A percentile compares a stretch with the other conserved stretches of the same genome.
These are phyloP conservation scores for Nosema bombycis DNA, from an alignment of 371 early-diverging fungal genomes.

Conservation along the genomic window DNA sequence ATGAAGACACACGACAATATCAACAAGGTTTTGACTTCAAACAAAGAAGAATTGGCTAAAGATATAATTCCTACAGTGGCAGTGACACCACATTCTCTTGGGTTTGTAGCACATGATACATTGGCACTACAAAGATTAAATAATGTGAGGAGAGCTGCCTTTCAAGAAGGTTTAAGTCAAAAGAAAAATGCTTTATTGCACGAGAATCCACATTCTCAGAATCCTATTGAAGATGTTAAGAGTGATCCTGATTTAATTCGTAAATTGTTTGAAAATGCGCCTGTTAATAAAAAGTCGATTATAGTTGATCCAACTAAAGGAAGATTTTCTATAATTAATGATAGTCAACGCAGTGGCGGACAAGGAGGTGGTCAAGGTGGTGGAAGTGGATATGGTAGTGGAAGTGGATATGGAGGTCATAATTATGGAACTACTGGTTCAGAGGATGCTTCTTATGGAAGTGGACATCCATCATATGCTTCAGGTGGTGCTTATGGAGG, in stretches of 20 bases:
- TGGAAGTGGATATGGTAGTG: too few relatives aligned
- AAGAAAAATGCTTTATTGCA: conserved; percentile 17
- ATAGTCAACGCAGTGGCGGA: too few relatives aligned
- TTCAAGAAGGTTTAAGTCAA: conserved; percentile 7
- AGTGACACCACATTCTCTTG: conserved; percentile 12
- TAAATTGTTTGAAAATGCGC: conserved; percentile 3
- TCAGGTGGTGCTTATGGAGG: too few relatives aligned
- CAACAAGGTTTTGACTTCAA: neutral
- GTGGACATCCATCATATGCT: too few relatives aligned
- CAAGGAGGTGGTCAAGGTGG: too few relatives aligned
- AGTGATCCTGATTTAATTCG: neutral
- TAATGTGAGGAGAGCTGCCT: neutral
- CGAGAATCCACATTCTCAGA: neutral
- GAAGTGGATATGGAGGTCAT: too few relatives aligned
- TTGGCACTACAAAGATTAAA: conserved; percentile 12
- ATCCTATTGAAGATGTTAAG: neutral
- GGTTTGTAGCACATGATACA: conserved; percentile 15
- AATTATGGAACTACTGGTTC: too few relatives aligned
- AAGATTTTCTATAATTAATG: conserved; percentile 1
- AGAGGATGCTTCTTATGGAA: too few relatives aligned
- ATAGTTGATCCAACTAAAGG: conserved; percentile 17
- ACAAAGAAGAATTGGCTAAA: conserved; percentile 12
- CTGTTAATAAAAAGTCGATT: conserved; percentile 7
- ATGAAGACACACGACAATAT: neutral
- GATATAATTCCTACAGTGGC: conserved; percentile 16